Conservation (phyloP, 1,139 yeast species). For the Casaregolazyma suthepensis region DNA sequence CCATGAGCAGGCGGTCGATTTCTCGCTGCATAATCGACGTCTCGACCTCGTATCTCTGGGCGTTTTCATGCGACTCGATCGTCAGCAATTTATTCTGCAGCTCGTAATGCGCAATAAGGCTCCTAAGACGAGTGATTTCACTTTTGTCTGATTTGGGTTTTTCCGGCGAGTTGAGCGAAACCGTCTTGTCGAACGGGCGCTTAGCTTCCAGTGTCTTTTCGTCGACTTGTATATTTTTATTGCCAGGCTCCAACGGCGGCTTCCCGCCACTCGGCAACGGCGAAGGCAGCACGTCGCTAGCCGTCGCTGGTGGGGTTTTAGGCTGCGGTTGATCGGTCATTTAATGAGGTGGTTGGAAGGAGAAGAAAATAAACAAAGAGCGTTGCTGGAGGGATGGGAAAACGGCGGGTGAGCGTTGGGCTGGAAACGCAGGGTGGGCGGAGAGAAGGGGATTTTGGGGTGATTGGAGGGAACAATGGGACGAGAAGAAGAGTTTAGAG, state of each 20-base stretch:
- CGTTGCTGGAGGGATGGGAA: slow-evolving; percentile 4
- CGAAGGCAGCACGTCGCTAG: slow-evolving; percentile 3
- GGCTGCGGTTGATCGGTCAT: background rate
- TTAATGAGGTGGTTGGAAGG: slow-evolving; percentile 1
- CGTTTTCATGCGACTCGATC: slow-evolving; percentile 35
- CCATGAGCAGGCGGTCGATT: slow-evolving; percentile 40
- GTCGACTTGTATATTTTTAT: background rate
- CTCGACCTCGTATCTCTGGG: slow-evolving; percentile 44
- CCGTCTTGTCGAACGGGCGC: too few species aligned
- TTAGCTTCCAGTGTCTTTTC: too few species aligned
- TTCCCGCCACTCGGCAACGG: slow-evolving; percentile 8
- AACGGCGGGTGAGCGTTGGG: background rate
- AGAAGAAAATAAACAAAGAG: slow-evolving; percentile 4
- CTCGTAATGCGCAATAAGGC: slow-evolving; percentile 24
- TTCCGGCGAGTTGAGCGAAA: background rate
- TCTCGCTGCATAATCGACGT: slow-evolving; percentile 42
- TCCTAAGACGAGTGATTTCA: slow-evolving; percentile 9
- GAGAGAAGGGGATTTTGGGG: background rate
- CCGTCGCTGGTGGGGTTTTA: slow-evolving; percentile 7
- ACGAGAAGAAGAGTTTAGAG: background rate
- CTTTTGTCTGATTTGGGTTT: background rate
- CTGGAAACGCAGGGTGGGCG: background rate
- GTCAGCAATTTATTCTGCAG: slow-evolving; percentile 37
- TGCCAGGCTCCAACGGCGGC: background rate
- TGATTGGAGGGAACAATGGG: background rate